These are phyloP conservation scores for Metarhizium humberi DNA, from an alignment of 2,329 filamentous ascomycete species.

Conservation along the genomic window DNA sequence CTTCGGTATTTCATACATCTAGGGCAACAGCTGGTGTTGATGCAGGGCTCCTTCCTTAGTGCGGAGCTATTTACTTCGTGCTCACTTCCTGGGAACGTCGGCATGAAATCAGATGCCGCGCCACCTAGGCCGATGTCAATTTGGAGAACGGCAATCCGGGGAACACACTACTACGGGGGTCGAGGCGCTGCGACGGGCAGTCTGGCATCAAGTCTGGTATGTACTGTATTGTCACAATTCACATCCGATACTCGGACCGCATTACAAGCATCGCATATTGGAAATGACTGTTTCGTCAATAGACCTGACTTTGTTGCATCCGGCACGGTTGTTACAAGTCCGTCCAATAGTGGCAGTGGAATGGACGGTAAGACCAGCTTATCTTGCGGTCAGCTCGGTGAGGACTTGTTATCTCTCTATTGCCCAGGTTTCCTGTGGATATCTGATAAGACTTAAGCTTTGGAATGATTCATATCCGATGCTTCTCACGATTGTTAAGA, in stretches of 20 bases:
- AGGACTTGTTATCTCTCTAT: conserved; percentile 1
- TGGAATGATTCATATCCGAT: background rate
- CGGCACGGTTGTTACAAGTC: background rate
- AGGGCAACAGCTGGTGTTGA: too few relatives aligned
- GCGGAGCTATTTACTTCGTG: too few relatives aligned
- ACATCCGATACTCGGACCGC: background rate
- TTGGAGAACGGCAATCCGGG: too few relatives aligned
- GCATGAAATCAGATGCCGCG: background rate
- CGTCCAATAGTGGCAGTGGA: background rate
- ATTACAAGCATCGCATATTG: background rate
- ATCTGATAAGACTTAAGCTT: background rate
- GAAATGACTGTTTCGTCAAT: background rate
- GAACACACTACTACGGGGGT: too few relatives aligned
- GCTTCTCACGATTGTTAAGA: too few relatives aligned
- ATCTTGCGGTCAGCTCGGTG: conserved; percentile 5
- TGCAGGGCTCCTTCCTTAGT: too few relatives aligned
- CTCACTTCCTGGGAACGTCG: too few relatives aligned
- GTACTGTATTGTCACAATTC: background rate
- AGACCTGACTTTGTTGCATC: background rate
- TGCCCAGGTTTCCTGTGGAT: background rate
- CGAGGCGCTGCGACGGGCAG: too few relatives aligned
- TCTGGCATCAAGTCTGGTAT: background rate
- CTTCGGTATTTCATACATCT: background rate
- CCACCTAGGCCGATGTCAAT: background rate
- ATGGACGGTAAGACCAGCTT: background rate